Evolutionary conservation across 2,329 filamentous ascomycete species (phyloP).

Genomic region (Aureobasidium sp.): DNA sequence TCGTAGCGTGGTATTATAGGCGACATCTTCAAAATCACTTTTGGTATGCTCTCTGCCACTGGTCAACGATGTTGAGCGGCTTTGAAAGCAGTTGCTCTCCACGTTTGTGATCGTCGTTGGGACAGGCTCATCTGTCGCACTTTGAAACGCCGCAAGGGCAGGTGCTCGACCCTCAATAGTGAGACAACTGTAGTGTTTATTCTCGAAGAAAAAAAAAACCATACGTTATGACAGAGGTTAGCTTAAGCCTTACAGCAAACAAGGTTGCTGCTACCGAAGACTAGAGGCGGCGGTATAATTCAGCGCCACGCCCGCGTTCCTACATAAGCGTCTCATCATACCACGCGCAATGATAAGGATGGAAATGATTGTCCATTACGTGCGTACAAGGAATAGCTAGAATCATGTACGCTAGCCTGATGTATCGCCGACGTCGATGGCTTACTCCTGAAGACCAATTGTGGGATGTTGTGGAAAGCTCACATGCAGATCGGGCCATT

Average conservation of each 20-base stretch:
- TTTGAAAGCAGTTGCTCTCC: background rate
- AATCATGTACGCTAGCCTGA: background rate
- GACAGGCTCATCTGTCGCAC: background rate
- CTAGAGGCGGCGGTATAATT: background rate
- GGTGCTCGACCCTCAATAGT: background rate
- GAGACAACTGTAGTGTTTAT: background rate
- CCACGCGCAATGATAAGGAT: background rate
- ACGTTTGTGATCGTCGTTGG: background rate
- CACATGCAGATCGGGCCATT: background rate
- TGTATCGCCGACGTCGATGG: background rate
- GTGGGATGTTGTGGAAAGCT: background rate
- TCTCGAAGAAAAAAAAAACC: background rate
- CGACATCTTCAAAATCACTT: background rate
- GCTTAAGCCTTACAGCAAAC: background rate
- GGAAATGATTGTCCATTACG: background rate
- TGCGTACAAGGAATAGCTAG: background rate
- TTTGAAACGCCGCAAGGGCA: background rate
- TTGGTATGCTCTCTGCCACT: too few relatives aligned
- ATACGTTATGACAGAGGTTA: background rate
- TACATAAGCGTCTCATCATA: background rate
- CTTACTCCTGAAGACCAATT: background rate
- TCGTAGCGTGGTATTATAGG: background rate
- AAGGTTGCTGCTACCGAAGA: background rate
- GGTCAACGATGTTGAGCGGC: background rate
- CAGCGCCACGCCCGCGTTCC: background rate